Percentiles rank a stretch among this genome's conserved stretches.
phyloP scores from a whole-genome alignment of 1,139 yeast species.

The Scheffersomyces illinoinensis region DNA sequence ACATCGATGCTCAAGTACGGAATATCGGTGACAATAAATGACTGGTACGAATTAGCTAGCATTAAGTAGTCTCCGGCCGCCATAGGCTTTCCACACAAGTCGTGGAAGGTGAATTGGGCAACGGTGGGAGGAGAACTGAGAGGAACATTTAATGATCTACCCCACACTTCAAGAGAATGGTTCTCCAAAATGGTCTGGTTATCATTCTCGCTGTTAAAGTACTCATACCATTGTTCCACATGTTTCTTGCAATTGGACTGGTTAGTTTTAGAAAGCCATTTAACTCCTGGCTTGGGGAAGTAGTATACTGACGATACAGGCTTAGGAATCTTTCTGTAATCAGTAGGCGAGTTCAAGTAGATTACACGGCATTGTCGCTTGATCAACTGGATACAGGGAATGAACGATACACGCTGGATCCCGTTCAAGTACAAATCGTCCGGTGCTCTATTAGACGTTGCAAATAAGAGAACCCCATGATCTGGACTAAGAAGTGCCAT shows the following conservation, averaged over 20 bases:
- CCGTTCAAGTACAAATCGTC: constrained; percentile 92
- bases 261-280: constrained; percentile 53
- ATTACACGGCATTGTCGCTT: constrained; percentile 75
- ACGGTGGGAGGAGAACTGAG: constrained; percentile 73
- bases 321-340: constrained; percentile 84
- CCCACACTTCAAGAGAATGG: constrained; percentile 73
- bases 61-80: constrained; percentile 97
- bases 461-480: constrained; percentile 84
- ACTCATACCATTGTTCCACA: constrained; percentile 72
- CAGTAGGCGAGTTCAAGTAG: constrained; percentile 85
- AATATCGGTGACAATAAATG: constrained; percentile 86
- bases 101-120: constrained; percentile 84
- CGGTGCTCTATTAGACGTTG: constrained; percentile 94
- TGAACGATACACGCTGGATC: constrained; percentile 83
- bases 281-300: constrained; percentile 65
- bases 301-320: constrained; percentile 83
- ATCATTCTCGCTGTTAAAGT: constrained; percentile 60
- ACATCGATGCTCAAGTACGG: constrained; percentile 79
- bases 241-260: constrained; percentile 61
- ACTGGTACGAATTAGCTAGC: constrained; percentile 72
- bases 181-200: constrained; percentile 27
- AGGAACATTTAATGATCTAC: constrained; percentile 77
- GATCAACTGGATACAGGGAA: constrained; percentile 86
- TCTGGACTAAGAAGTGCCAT: constrained; percentile 61
- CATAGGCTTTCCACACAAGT: constrained; percentile 81